These are phyloP conservation scores for Cladosporium sp. DNA, from an alignment of 2,329 filamentous ascomycete genomes.

Conservation along the genomic window DNA sequence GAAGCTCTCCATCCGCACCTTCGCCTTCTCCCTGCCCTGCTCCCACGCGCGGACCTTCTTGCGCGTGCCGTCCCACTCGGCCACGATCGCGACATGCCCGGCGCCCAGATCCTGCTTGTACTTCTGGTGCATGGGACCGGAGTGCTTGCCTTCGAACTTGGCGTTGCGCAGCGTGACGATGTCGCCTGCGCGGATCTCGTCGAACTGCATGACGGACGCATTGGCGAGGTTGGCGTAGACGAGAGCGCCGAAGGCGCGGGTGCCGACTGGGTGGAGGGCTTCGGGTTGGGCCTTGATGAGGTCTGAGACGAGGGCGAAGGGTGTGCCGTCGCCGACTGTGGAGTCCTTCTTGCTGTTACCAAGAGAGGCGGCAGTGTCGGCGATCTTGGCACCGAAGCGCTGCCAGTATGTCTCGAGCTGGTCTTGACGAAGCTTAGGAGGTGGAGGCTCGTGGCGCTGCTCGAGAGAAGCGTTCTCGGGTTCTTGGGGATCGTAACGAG, in stretches of 20 bases:
- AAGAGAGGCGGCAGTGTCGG: conserved; percentile 65
- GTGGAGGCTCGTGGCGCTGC: conserved; percentile 84
- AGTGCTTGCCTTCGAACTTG: conserved; percentile 88
- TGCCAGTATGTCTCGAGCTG: conserved; percentile 86
- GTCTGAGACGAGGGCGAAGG: conserved; percentile 75
- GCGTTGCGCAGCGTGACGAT: conserved; percentile 92
- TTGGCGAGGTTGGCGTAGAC: conserved; percentile 96
- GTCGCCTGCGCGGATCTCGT: conserved; percentile 91
- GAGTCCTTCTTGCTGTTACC: conserved; percentile 73
- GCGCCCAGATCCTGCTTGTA: conserved; percentile 74
- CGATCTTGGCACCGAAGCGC: conserved; percentile 76
- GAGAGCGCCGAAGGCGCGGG: conserved; percentile 82
- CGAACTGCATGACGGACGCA: conserved; percentile 82
- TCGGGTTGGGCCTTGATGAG: conserved; percentile 67
- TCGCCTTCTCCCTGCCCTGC: conserved; percentile 89
- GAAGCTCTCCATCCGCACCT: conserved; percentile 70
- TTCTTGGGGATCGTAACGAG: conserved; percentile 74
- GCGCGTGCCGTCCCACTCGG: conserved; percentile 98
- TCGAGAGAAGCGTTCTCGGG: conserved; percentile 71
- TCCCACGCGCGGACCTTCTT: conserved; percentile 97
- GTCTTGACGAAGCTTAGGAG: conserved; percentile 80
- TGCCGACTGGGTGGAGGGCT: conserved; percentile 81
- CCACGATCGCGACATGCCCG: conserved; percentile 84
- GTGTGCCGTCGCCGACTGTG: conserved; percentile 80
- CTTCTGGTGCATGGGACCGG: conserved; percentile 88